A percentile compares a stretch with the other conserved stretches of the same genome.
phyloP scores from a whole-genome alignment of 1,284 basidiomycete species.

The Trametes pubescens region DNA sequence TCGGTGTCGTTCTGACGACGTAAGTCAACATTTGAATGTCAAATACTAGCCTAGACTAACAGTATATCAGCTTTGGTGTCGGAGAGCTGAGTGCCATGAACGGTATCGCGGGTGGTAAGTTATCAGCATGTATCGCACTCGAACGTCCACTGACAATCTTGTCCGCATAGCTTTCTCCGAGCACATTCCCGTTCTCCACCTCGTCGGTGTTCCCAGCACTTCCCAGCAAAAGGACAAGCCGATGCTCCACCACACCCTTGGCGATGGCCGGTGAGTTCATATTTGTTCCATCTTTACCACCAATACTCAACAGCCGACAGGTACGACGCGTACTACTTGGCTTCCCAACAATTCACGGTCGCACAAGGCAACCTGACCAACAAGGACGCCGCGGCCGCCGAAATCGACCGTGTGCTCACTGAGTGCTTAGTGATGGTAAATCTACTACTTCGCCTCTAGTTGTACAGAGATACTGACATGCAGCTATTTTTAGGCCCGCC shows the following conservation, averaged over 20 bases:
- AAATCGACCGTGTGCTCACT: conserved; percentile 85
- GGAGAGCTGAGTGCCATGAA: conserved; percentile 89
- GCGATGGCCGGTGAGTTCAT: conserved; percentile 70
- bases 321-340: conserved; percentile 83
- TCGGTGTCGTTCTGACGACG: conserved; percentile 85
- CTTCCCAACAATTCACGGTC: conserved; percentile 79
- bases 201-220: conserved; percentile 89
- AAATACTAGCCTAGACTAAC: conserved; percentile 14
- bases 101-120: conserved; percentile 74
- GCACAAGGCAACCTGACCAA: conserved; percentile 70
- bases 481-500: conserved; percentile 64
- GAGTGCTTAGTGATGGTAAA: conserved; percentile 72
- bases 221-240: conserved; percentile 72
- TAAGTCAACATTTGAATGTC: too few species aligned
- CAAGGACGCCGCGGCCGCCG: conserved; percentile 62
- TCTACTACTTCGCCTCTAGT: conserved; percentile 26
- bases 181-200: conserved; percentile 91
- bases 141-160: background rate
- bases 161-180: conserved; percentile 74
- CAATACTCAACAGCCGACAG: conserved; percentile 41
- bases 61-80: conserved; percentile 80
- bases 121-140: background rate
- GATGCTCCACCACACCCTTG: conserved; percentile 88
- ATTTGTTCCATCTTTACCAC: background rate
- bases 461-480: background rate